Conservation (phyloP, 352 stramenopile genomes). For the Halophytophthora polymorphica region DNA sequence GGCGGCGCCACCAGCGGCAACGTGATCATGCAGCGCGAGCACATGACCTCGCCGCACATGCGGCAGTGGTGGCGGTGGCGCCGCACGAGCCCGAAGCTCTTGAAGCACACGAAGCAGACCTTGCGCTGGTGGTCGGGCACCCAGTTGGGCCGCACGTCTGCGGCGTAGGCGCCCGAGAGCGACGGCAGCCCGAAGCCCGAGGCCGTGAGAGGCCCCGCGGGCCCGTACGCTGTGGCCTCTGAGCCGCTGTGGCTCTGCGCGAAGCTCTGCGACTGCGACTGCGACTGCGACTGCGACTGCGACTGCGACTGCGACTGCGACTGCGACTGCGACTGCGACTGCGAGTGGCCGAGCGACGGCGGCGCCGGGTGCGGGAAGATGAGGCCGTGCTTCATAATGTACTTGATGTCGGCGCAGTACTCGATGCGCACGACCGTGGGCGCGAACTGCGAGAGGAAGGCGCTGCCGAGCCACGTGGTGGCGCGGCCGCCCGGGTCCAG, state of each 20-base stretch:
- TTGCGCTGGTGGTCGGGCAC: constrained; percentile 60
- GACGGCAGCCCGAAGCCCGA: constrained; percentile 22
- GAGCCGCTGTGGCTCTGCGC: constrained; percentile 35
- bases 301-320: no score
- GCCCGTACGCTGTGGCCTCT: constrained; percentile 24
- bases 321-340: no score
- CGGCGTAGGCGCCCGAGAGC: not conserved
- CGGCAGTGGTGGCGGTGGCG: constrained; percentile 71
- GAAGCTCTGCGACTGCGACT: constrained; percentile 22
- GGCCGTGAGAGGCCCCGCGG: constrained; percentile 13
- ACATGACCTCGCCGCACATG: constrained; percentile 78
- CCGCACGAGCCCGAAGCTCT: constrained; percentile 62
- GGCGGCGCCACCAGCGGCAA: constrained; percentile 53
- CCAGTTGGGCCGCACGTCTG: constrained; percentile 44
- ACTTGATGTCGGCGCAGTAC: constrained; percentile 74
- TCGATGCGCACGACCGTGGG: constrained; percentile 59
- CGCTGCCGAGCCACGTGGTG: constrained; percentile 47
- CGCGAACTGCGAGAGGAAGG: constrained; percentile 63
- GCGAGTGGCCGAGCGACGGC: constrained; percentile 19
- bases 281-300: no score
- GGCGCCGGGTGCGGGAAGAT: constrained; percentile 56
- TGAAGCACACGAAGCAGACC: constrained; percentile 64
- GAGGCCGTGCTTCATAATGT: constrained; percentile 76
- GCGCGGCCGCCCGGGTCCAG: constrained; percentile 50
- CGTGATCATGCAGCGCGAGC: constrained; percentile 60